These are phyloP conservation scores for Coprinellus aureogranulatus DNA, from an alignment of 768 basidiomycete genomes.

Conservation along the genomic window DNA sequence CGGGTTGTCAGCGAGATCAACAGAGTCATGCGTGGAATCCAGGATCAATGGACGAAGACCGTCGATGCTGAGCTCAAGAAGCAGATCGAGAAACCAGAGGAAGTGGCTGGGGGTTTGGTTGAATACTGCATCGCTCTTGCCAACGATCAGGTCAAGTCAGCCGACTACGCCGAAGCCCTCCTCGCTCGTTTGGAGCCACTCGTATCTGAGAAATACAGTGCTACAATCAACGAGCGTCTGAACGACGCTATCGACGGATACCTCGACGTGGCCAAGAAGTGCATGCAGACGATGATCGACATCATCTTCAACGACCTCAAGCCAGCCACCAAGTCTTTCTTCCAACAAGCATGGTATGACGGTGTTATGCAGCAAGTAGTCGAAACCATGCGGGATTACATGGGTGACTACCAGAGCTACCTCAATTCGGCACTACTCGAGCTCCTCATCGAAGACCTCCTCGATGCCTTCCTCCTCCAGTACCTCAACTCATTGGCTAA, in stretches of 20 bases:
- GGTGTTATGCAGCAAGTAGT: conserved; percentile 84
- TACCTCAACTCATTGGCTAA: conserved; percentile 88
- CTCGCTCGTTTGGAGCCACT: conserved; percentile 84
- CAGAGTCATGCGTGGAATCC: conserved; percentile 85
- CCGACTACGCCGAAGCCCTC: conserved; percentile 88
- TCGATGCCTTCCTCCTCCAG: conserved; percentile 84
- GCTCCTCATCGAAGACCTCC: conserved; percentile 85
- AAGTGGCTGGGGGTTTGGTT: conserved; percentile 81
- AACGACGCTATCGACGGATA: conserved; percentile 98
- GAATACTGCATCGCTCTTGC: conserved; percentile 96
- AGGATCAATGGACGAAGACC: conserved; percentile 82
- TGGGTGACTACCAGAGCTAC: conserved; percentile 89
- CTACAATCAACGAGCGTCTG: conserved; percentile 76
- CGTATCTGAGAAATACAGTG: conserved; percentile 89
- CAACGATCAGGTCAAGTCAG: conserved; percentile 96
- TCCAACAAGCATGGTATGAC: conserved; percentile 88
- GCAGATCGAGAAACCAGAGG: conserved; percentile 84
- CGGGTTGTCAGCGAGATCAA: conserved; percentile 86
- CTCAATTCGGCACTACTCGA: conserved; percentile 91
- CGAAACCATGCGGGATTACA: conserved; percentile 95
- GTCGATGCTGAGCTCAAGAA: conserved; percentile 86
- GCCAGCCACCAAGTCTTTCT: conserved; percentile 79
- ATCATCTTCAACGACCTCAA: conserved; percentile 94
- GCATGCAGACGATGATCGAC: conserved; percentile 90
- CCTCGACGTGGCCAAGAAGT: conserved; percentile 96